Evolutionary conservation across 2,329 filamentous ascomycete species (phyloP).

Genomic region (Pseudopyricularia javanii): DNA sequence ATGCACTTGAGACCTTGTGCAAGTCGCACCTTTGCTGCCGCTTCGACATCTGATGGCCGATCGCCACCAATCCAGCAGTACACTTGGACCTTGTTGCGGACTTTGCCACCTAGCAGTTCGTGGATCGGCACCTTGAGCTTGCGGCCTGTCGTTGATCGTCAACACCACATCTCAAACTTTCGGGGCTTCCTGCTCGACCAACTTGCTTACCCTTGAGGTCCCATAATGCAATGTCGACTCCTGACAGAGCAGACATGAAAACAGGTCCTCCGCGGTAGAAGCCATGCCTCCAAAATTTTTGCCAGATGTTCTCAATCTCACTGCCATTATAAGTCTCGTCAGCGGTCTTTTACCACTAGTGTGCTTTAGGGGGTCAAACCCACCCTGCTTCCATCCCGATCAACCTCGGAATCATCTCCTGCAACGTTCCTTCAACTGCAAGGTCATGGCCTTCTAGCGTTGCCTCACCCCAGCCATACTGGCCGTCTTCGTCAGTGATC

Average conservation of each 20-base stretch:
- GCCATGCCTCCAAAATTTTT: slow-evolving; percentile 47
- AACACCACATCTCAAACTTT: too few species aligned
- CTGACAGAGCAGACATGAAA: slow-evolving; percentile 60
- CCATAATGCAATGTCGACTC: slow-evolving; percentile 61
- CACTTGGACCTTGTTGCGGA: slow-evolving; percentile 50
- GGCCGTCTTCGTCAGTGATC: slow-evolving; percentile 45
- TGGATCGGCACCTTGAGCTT: slow-evolving; percentile 42
- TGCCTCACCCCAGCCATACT: slow-evolving; percentile 53
- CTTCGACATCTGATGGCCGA: slow-evolving; percentile 47
- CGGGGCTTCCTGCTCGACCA: too few species aligned
- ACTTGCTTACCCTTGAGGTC: slow-evolving; percentile 47
- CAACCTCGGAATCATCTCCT: slow-evolving; percentile 45
- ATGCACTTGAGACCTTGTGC: slow-evolving; percentile 44
- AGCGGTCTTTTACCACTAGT: neutral
- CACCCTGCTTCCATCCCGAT: slow-evolving; percentile 52
- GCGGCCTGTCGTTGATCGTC: slow-evolving; percentile 2
- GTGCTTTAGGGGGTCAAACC: slow-evolving; percentile 1
- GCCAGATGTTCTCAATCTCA: slow-evolving; percentile 62
- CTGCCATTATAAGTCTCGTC: slow-evolving; percentile 16
- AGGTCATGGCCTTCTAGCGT: slow-evolving; percentile 54
- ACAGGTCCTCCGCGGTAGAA: slow-evolving; percentile 62
- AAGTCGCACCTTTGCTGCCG: slow-evolving; percentile 34
- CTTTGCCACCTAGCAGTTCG: slow-evolving; percentile 53
- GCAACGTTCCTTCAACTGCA: slow-evolving; percentile 52
- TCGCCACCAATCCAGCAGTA: slow-evolving; percentile 63